These are phyloP conservation scores for Hirschfeldia incana DNA, from an alignment of 345 rosid species.

Conservation along the genomic window DNA sequence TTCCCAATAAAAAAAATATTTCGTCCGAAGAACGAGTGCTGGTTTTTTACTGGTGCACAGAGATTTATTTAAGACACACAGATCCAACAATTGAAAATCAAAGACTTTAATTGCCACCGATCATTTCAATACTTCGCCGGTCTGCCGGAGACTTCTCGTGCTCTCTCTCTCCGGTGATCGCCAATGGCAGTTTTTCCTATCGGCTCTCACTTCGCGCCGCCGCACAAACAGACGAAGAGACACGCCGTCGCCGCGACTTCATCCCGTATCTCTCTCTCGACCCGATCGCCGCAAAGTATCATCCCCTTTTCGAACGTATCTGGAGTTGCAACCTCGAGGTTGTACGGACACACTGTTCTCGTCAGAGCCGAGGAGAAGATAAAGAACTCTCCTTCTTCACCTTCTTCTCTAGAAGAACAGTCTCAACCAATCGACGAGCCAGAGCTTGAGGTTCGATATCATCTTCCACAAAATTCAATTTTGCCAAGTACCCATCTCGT, in stretches of 20 bases:
- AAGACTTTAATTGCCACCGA: not conserved
- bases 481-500: slow-evolving; percentile 8
- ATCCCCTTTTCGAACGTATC: slow-evolving; percentile 38
- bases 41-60: too few species aligned
- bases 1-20: too few species aligned
- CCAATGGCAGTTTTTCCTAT: slow-evolving; percentile 62
- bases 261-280: slow-evolving; percentile 23
- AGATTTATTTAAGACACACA: too few species aligned
- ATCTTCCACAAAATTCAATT: not conserved
- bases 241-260: slow-evolving; percentile 31
- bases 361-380: slow-evolving; percentile 78
- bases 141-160: not conserved
- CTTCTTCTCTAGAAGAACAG: slow-evolving; percentile 34
- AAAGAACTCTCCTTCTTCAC: slow-evolving; percentile 20
- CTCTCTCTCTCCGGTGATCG: slow-evolving; percentile 18
- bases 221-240: slow-evolving; percentile 37
- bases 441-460: slow-evolving; percentile 52
- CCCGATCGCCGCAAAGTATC: slow-evolving; percentile 30
- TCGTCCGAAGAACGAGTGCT: too few species aligned
- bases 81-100: too few species aligned
- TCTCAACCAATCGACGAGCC: slow-evolving; percentile 42
- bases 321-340: slow-evolving; percentile 49
- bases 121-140: not conserved
- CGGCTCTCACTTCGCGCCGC: slow-evolving; percentile 47
- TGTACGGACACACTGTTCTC: slow-evolving; percentile 46